Evolutionary conservation across 495 filamentous ascomycete species (phyloP), one percentile per base, ranked within the genome.

Genomic region (Aspergillus diversus): DNA sequence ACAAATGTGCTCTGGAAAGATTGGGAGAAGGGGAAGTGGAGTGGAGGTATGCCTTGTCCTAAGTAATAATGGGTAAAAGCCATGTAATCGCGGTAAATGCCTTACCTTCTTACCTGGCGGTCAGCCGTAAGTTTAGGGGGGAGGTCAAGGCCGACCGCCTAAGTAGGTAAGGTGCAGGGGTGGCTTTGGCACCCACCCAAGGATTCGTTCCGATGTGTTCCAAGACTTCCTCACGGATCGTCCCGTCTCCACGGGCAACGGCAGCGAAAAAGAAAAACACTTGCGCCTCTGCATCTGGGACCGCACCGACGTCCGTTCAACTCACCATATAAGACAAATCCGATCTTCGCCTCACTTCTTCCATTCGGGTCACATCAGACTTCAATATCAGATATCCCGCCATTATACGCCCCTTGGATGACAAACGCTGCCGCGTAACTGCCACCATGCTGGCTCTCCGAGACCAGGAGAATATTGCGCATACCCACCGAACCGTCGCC

Each of bases 391-490:
- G 43, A 37, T 37, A 55, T 31, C 60, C 16, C 55, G 37, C 35
- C 49, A 54, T 57, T 59, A 47, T 48, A 32, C 27, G 33, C 12
- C 39, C 42, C 16, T 50, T 72, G 69, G 61, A 77, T 71, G 71
- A 67, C 48, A 42, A 67, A 61, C 63, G 63, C 57, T 50, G 64
- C 67, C 59, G 73, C 56, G 8, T 66, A 68, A 47, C 59, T 62
- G 72, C 71, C 75, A 78, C 70, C 32, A 93, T 96, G 90, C 77
- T 97, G 73, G 90, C 93, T 31, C 83, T 89, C 65, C 86, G 85
- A 67, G 90, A 97, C 77, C 93, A 98, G 76, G 95, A 99, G 76
- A 99, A 99, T 75, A 79, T 92, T 67, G 84, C 86, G 57, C 88
- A 92, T 70, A 79, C 79, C 66, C 90, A 89, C 64, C 92, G 95